Conservation (phyloP, 164 flowering plant genomes). For the Stephania japonica region DNA sequence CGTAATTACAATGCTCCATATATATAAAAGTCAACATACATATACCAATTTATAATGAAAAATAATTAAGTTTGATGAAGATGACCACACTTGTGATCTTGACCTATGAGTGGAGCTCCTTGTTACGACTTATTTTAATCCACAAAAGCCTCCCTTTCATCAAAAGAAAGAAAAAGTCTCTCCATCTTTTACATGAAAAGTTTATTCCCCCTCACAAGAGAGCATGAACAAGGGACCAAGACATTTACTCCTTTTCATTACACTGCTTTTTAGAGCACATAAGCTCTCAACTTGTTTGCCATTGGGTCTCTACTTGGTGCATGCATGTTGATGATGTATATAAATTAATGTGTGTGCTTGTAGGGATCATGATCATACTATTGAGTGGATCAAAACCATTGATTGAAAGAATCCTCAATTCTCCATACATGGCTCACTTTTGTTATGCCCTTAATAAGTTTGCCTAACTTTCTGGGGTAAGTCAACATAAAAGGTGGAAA, state of each 20-base stretch:
- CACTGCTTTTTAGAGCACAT: constrained; percentile 30
- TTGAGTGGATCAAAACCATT: not conserved
- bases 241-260: constrained; percentile 26
- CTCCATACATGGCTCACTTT: constrained; percentile 17
- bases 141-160: constrained; percentile 15
- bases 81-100: constrained; percentile 7
- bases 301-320: too few relatives aligned
- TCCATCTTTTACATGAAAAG: constrained; percentile 30
- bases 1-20: too few relatives aligned
- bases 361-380: not conserved
- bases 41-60: too few relatives aligned
- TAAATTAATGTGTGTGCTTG: too few relatives aligned
- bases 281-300: constrained; percentile 27
- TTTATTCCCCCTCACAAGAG: constrained; percentile 32
- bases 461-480: constrained; percentile 34
- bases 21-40: too few relatives aligned
- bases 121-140: constrained; percentile 25
- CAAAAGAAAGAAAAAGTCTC: constrained; percentile 26
- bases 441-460: constrained; percentile 14
- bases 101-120: constrained; percentile 27
- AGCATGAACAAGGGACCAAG: constrained; percentile 37
- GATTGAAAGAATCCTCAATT: constrained; percentile 19
- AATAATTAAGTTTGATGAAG: too few relatives aligned
- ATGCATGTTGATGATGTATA: too few relatives aligned
- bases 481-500: constrained; percentile 36